Conservation (phyloP, 768 basidiomycete species). For the Auriscalpium orientale region DNA sequence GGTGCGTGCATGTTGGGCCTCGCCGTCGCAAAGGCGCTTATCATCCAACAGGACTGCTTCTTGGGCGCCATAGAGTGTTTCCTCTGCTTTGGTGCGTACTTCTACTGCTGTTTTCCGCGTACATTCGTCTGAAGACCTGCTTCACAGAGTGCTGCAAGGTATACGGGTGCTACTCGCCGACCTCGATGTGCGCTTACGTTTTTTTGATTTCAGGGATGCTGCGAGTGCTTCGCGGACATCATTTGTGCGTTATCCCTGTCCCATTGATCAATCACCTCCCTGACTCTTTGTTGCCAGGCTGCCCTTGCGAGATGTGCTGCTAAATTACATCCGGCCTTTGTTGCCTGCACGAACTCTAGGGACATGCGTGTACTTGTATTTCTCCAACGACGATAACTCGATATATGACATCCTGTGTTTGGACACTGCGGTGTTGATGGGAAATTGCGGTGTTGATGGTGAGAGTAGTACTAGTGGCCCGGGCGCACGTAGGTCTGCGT, state of each 20-base stretch:
- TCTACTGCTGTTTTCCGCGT: background rate
- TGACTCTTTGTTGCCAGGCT: conserved; percentile 35
- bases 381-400: too few relatives aligned
- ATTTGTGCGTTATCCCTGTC: conserved; percentile 41
- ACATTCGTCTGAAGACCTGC: background rate
- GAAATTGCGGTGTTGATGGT: too few relatives aligned
- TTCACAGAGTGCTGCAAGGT: conserved; percentile 64
- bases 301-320: conserved; percentile 76
- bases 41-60: conserved; percentile 51
- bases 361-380: too few relatives aligned
- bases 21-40: background rate
- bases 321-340: conserved; percentile 19
- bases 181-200: background rate
- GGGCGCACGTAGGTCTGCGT: too few relatives aligned
- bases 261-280: background rate
- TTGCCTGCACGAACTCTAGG: too few relatives aligned
- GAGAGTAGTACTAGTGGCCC: too few relatives aligned
- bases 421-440: too few relatives aligned
- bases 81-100: conserved; percentile 59
- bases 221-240: conserved; percentile 64
- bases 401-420: too few relatives aligned
- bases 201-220: conserved; percentile 43
- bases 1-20: conserved; percentile 27
- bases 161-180: too few relatives aligned
- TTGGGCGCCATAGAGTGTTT: conserved; percentile 55